phyloP scores from a whole-genome alignment of 164 flowering plant species.

The Magnolia kwangsiensis region DNA sequence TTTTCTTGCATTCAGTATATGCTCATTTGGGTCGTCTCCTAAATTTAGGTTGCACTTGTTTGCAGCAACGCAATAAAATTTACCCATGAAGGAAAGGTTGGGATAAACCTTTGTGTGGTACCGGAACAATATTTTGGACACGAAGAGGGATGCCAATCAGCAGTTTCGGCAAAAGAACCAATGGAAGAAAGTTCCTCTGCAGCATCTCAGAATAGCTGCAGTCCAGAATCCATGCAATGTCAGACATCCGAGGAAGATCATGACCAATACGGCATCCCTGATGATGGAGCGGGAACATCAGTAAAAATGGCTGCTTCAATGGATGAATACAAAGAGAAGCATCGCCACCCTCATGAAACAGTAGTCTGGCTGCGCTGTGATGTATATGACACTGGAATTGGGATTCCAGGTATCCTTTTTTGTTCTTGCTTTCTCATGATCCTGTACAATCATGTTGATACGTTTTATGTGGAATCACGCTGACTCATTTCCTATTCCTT shows the following conservation, averaged over 20 bases:
- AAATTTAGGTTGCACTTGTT: background rate
- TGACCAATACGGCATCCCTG: slow-evolving; percentile 18
- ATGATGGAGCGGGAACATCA: slow-evolving; percentile 30
- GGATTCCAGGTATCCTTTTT: slow-evolving; percentile 74
- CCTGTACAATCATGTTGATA: background rate
- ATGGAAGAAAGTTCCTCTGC: slow-evolving; percentile 26
- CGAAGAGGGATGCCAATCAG: slow-evolving; percentile 26
- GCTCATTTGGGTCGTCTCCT: background rate
- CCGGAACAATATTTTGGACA: slow-evolving; percentile 36
- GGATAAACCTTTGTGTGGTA: slow-evolving; percentile 70
- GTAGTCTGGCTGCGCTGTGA: slow-evolving; percentile 90
- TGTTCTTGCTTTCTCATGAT: background rate
- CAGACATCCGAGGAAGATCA: slow-evolving; percentile 22
- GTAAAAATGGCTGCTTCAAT: slow-evolving; percentile 19
- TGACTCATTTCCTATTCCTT: background rate
- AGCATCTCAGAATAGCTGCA: slow-evolving; percentile 12
- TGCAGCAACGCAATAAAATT: slow-evolving; percentile 93
- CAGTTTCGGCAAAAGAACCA: slow-evolving; percentile 13
- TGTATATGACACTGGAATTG: slow-evolving; percentile 95
- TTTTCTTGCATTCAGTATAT: background rate
- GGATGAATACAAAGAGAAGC: slow-evolving; percentile 33
- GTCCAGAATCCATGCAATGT: slow-evolving; percentile 16
- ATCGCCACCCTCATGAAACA: slow-evolving; percentile 32
- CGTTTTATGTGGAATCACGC: background rate
- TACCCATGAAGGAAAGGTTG: slow-evolving; percentile 95